Conservation (phyloP, 768 basidiomycete genomes). For the Melanogaster broomeanus region DNA sequence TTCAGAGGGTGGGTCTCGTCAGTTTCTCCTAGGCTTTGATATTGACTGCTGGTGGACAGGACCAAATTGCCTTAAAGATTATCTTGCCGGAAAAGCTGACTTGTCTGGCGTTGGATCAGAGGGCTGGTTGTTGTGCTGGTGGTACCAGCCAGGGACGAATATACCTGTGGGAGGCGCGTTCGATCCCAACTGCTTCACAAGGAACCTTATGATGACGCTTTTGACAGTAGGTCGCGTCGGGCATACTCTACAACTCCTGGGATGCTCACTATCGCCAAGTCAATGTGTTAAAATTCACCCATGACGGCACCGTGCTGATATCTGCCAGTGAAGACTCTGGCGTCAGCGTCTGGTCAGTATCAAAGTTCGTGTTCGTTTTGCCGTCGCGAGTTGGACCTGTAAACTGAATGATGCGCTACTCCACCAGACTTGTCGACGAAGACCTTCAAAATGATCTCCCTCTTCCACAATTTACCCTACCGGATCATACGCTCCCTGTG, state of each 20-base stretch:
- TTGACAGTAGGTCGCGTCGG: slow-evolving; percentile 75
- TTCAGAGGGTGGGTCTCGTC: slow-evolving; percentile 73
- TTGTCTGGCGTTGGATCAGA: slow-evolving; percentile 73
- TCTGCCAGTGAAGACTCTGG: slow-evolving; percentile 92
- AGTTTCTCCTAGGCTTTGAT: not conserved
- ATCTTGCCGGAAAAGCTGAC: slow-evolving; percentile 89
- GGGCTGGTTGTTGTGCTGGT: slow-evolving; percentile 80
- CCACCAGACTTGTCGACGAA: slow-evolving; percentile 72
- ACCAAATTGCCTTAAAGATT: slow-evolving; percentile 85
- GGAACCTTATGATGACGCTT: slow-evolving; percentile 14
- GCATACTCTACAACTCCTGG: slow-evolving; percentile 88
- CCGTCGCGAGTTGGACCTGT: slow-evolving; percentile 4
- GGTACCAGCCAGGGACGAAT: slow-evolving; percentile 88
- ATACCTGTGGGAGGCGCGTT: slow-evolving; percentile 93
- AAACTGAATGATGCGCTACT: slow-evolving; percentile 7
- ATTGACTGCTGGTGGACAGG: slow-evolving; percentile 46
- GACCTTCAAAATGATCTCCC: slow-evolving; percentile 73
- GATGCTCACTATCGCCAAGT: slow-evolving; percentile 95
- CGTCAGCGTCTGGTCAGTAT: slow-evolving; percentile 85
- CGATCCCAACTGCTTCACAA: not conserved
- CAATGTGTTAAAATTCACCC: slow-evolving; percentile 79
- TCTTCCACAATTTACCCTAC: slow-evolving; percentile 74
- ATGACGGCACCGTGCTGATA: slow-evolving; percentile 76
- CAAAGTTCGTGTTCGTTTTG: slow-evolving; percentile 57
- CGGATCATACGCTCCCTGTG: slow-evolving; percentile 92